Evolutionary conservation across 768 basidiomycete species (phyloP).

Genomic region (Leccinum rimulosum): DNA sequence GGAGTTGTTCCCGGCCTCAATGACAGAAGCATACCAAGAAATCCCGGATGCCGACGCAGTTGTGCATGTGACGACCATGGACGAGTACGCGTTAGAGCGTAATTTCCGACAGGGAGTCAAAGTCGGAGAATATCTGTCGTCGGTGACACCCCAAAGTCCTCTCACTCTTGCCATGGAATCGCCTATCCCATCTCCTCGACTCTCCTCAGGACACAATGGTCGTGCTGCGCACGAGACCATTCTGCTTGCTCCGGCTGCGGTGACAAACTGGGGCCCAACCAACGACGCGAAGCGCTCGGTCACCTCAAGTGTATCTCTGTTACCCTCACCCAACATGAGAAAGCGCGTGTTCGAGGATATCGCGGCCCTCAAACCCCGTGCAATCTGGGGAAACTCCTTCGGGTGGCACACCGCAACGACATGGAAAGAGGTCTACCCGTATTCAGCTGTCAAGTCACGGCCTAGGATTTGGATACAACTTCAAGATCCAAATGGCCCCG

Average conservation of each 20-base stretch:
- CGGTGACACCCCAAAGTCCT: conserved; percentile 63
- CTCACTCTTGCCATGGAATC: conserved; percentile 41
- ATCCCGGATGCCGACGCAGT: conserved; percentile 10
- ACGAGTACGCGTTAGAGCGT: conserved; percentile 22
- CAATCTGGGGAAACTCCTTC: conserved; percentile 25
- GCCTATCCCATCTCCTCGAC: conserved; percentile 36
- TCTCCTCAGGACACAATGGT: conserved; percentile 55
- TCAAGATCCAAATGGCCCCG: conserved; percentile 9
- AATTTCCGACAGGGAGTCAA: conserved; percentile 23
- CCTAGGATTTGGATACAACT: conserved; percentile 5
- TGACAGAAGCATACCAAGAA: conserved; percentile 36
- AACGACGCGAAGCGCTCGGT: conserved; percentile 40
- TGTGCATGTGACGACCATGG: conserved; percentile 17
- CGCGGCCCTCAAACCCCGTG: not conserved
- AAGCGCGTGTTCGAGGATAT: conserved; percentile 39
- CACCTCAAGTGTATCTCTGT: conserved; percentile 33
- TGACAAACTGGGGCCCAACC: conserved; percentile 52
- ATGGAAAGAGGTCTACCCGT: conserved; percentile 23
- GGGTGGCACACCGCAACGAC: conserved; percentile 21
- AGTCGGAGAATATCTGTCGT: conserved; percentile 59
- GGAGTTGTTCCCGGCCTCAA: conserved; percentile 44
- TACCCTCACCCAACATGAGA: conserved; percentile 59
- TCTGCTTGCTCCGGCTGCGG: conserved; percentile 38
- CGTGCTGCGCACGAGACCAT: conserved; percentile 53
- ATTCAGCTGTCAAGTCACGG: conserved; percentile 5